Conservation (phyloP, 768 basidiomycete species). For the Calocybe cyanea region DNA sequence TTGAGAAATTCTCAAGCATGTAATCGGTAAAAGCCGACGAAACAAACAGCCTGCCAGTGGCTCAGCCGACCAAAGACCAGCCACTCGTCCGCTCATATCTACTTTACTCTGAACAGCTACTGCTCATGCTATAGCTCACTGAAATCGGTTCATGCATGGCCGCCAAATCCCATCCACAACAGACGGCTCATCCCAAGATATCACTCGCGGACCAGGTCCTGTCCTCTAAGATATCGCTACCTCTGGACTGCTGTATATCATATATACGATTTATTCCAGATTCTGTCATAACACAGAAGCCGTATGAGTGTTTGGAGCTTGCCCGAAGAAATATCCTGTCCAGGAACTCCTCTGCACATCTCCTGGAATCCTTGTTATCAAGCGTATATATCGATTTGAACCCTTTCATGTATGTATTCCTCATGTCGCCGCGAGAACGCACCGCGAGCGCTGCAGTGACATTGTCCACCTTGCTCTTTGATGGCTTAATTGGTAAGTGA, state of each 20-base stretch:
- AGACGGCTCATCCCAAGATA: constrained; percentile 9
- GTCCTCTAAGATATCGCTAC: constrained; percentile 43
- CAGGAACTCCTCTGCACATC: constrained; percentile 29
- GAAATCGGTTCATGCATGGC: constrained; percentile 4
- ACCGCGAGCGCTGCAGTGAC: constrained; percentile 25
- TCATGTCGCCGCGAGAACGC: constrained; percentile 34
- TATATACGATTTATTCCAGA: constrained; percentile 41
- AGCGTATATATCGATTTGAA: constrained; percentile 43
- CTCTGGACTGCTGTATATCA: constrained; percentile 36
- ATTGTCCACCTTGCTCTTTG: constrained; percentile 39
- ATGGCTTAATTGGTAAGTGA: constrained; percentile 50
- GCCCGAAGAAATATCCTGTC: constrained; percentile 49
- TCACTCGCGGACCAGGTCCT: constrained; percentile 38
- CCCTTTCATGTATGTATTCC: constrained; percentile 56
- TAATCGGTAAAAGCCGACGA: constrained; percentile 15
- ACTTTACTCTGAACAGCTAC: too few species aligned
- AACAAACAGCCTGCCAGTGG: too few species aligned
- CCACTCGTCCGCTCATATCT: not conserved
- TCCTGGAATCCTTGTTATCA: constrained; percentile 50
- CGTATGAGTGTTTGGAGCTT: constrained; percentile 46
- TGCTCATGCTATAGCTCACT: too few species aligned
- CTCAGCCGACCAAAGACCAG: too few species aligned
- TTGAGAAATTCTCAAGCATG: constrained; percentile 17
- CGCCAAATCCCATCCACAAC: constrained; percentile 8
- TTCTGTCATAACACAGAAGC: constrained; percentile 6